Conservation (phyloP, 169 alveolate species). For the Babesia divergens region DNA sequence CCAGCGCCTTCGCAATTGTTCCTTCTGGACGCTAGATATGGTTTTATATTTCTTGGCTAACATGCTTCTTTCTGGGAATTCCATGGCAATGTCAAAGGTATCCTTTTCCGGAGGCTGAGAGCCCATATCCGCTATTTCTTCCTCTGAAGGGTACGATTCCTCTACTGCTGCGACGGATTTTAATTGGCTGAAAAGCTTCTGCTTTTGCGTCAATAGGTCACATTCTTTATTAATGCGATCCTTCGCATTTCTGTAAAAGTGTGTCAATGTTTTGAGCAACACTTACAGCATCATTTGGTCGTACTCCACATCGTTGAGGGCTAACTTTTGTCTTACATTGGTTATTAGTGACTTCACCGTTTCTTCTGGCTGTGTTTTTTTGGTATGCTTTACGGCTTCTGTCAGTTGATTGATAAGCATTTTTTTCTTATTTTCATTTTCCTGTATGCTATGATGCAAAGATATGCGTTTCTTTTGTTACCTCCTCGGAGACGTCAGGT, state of each 20-base stretch:
- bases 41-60: constrained; percentile 47
- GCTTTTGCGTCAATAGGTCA: background rate
- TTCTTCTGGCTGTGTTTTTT: constrained; percentile 37
- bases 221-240: constrained; percentile 24
- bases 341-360: constrained; percentile 22
- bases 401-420: constrained; percentile 4
- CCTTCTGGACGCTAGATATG: constrained; percentile 21
- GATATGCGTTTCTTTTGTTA: background rate
- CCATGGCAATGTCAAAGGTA: constrained; percentile 41
- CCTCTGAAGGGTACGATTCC: background rate
- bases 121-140: background rate
- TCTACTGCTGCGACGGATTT: constrained; percentile 11
- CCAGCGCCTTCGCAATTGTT: constrained; percentile 41
- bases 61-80: constrained; percentile 30
- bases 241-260: background rate
- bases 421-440: constrained; percentile 19
- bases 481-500: constrained; percentile 24
- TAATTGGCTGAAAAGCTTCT: constrained; percentile 1
- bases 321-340: constrained; percentile 21
- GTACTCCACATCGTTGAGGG: constrained; percentile 23
- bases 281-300: constrained; percentile 41
- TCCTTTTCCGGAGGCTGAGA: background rate
- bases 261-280: background rate
- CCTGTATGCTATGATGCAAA: background rate
- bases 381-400: constrained; percentile 17